Conservation (phyloP, 768 basidiomycete genomes). For the Serendipita vermifera region DNA sequence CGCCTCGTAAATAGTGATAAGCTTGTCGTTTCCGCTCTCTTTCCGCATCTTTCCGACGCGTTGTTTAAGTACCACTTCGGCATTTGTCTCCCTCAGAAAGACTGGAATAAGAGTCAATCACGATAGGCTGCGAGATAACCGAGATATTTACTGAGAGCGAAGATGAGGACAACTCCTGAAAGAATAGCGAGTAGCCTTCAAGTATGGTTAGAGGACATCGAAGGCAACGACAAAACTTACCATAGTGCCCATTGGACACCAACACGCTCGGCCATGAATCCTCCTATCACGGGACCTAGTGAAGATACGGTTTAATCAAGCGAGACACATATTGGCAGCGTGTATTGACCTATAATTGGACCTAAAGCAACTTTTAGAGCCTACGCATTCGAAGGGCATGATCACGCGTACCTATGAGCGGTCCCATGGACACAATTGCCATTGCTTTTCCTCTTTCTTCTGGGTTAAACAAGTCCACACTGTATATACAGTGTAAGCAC, state of each 20-base stretch:
- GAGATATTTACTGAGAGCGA: neutral
- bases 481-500: too few relatives aligned
- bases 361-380: too few relatives aligned
- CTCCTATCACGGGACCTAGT: neutral
- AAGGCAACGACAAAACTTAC: too few relatives aligned
- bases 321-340: too few relatives aligned
- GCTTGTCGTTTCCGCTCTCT: neutral
- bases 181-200: neutral
- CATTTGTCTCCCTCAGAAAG: neutral
- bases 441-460: neutral
- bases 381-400: too few relatives aligned
- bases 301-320: too few relatives aligned
- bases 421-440: neutral
- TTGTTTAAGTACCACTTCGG: neutral
- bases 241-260: neutral
- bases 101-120: too few relatives aligned
- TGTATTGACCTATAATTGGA: too few relatives aligned
- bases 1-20: neutral
- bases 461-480: neutral
- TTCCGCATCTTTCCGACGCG: neutral
- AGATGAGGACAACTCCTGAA: neutral
- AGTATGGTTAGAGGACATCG: neutral
- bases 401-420: too few relatives aligned
- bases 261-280: neutral
- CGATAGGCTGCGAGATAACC: neutral